Conservation (phyloP, 306 rosid species). For the Pyrus betulifolia region DNA sequence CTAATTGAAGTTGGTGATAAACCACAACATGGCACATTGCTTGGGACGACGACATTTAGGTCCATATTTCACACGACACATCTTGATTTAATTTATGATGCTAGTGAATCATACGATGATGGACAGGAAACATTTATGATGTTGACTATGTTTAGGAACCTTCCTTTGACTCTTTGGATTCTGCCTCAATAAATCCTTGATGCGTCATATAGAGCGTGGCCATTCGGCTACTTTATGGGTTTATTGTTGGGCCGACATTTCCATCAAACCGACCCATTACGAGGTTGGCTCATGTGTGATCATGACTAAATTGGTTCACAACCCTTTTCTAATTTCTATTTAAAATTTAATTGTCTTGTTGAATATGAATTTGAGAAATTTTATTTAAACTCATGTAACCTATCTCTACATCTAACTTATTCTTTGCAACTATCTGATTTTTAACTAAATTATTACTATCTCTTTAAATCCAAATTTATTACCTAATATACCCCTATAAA, state of each 20-base stretch:
- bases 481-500: too few relatives aligned
- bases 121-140: background rate
- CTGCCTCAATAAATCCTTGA: background rate
- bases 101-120: too few relatives aligned
- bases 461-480: too few relatives aligned
- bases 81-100: rapidly evolving
- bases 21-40: too few relatives aligned
- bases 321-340: background rate
- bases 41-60: too few relatives aligned
- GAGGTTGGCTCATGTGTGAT: background rate
- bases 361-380: background rate
- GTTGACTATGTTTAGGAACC: conserved; percentile 1
- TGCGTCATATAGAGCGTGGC: background rate
- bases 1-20: background rate
- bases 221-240: background rate
- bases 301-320: background rate
- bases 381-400: too few relatives aligned
- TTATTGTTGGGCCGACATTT: background rate
- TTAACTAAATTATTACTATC: too few relatives aligned
- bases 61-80: rapidly evolving
- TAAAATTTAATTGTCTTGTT: background rate
- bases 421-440: too few relatives aligned
- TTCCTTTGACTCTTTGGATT: conserved; percentile 6
- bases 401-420: too few relatives aligned
- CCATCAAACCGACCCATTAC: conserved; percentile 24